Conservation (phyloP, 805 yeast species). For the Wilhelminamyces savonicus region DNA sequence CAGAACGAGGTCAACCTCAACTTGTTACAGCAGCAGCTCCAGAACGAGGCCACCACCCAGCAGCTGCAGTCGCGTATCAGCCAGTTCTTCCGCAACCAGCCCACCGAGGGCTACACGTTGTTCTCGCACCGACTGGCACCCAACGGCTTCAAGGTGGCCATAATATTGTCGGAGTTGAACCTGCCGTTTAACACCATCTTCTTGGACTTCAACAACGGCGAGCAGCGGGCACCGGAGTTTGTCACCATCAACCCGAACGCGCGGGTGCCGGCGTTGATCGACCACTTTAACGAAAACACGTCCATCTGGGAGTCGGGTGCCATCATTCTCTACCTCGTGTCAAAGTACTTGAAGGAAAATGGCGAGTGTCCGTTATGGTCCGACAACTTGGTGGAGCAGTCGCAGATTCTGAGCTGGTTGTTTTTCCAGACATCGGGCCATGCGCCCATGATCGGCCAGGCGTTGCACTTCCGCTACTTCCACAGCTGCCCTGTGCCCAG, state of each 20-base stretch:
- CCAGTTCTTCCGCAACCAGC: conserved; percentile 68
- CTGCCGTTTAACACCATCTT: conserved; percentile 75
- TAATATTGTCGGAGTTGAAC: conserved; percentile 77
- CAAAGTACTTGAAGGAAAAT: conserved; percentile 54
- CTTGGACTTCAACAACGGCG: conserved; percentile 81
- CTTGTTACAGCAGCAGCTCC: conserved; percentile 40
- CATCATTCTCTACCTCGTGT: conserved; percentile 74
- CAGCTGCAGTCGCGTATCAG: conserved; percentile 54
- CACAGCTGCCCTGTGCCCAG: conserved; percentile 80
- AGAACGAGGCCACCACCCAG: conserved; percentile 33
- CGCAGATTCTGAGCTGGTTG: conserved; percentile 82
- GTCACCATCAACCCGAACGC: conserved; percentile 95
- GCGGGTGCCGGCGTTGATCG: conserved; percentile 89
- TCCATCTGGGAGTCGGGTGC: conserved; percentile 96
- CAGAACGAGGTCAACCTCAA: conserved; percentile 35
- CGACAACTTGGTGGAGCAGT: conserved; percentile 68
- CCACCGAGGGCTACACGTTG: conserved; percentile 76
- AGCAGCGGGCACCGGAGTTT: conserved; percentile 90
- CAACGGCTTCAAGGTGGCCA: conserved; percentile 93
- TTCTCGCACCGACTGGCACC: conserved; percentile 87
- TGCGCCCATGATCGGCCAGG: conserved; percentile 98
- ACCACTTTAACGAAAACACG: conserved; percentile 73
- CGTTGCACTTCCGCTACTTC: conserved; percentile 87
- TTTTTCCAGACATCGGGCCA: conserved; percentile 96
- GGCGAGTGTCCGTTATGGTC: conserved; percentile 78